A percentile compares a stretch with the other conserved stretches of the same genome.
Conservation (phyloP, 202 grass and related monocot genomes). For the Musa balbisiana region DNA sequence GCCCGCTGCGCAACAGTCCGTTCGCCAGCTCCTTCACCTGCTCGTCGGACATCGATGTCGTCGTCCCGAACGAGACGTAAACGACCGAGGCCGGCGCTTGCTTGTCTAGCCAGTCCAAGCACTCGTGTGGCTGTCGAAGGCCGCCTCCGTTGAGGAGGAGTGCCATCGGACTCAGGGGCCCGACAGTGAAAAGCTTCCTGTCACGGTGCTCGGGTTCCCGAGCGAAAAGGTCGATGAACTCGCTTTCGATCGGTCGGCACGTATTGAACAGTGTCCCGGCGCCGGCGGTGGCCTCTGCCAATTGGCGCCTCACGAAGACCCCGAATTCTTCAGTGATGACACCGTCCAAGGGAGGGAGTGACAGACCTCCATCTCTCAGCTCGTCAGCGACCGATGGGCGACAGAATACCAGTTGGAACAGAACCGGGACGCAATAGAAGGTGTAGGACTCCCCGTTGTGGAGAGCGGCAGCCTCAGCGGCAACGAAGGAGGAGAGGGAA, state of each 20-base stretch:
- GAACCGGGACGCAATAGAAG: slow-evolving; percentile 30
- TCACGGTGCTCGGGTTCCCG: slow-evolving; percentile 6
- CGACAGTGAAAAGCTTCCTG: slow-evolving; percentile 26
- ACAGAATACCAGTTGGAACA: neutral
- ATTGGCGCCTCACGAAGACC: neutral
- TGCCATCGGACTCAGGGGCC: neutral
- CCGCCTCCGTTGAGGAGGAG: neutral
- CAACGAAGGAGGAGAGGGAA: slow-evolving; percentile 33
- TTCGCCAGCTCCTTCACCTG: slow-evolving; percentile 17
- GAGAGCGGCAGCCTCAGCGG: slow-evolving; percentile 31
- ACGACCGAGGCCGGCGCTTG: slow-evolving; percentile 47
- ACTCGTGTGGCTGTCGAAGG: slow-evolving; percentile 21
- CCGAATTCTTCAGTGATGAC: neutral
- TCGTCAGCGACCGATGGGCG: neutral
- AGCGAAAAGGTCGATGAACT: slow-evolving; percentile 33
- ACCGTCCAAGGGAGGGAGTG: neutral
- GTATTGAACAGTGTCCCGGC: slow-evolving; percentile 29
- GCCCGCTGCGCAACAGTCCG: slow-evolving; percentile 4
- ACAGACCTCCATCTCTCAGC: neutral
- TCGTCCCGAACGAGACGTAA: slow-evolving; percentile 60
- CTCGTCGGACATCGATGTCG: slow-evolving; percentile 27
- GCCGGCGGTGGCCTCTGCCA: neutral
- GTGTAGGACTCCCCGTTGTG: slow-evolving; percentile 46
- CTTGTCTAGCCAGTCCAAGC: slow-evolving; percentile 52
- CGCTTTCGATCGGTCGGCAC: slow-evolving; percentile 34